Base-by-base conservation (phyloP, 2,329 filamentous ascomycete species). In the Diaporthe batatas region DNA sequence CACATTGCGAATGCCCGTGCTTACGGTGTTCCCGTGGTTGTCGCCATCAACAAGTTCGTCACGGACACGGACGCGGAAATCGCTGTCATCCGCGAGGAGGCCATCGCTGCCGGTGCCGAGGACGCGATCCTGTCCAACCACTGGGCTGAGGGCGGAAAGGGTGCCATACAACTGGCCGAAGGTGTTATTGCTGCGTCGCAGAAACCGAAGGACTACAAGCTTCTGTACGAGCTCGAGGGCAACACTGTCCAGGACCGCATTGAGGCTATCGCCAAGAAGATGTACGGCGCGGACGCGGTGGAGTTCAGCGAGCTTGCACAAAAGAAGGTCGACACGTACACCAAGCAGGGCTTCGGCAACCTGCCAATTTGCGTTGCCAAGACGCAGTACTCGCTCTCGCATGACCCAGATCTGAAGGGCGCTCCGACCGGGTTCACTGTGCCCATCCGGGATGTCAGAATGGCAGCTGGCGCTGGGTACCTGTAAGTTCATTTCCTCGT, bases 281-380 rank as follows among this genome's bases (percentile, higher is more conserved):
- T 99, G 95, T 99, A 99, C 80, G 96, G 96, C 73, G 96, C 96
- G 14, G 91, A 88, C 5, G 91, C 90, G 73, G 95, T 98, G 74
- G 94, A 98, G 84, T 96, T 99, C 84, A 97, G 93, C 81, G 95
- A 98, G 82, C 88, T 96, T 68, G 96, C 96, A 0, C 94, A 97
- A 86, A 94, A 95, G 86, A 98, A 99, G 90, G 93, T 98, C 76
- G 95, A 98, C 81, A 95, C 92, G 10, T 99, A 98, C 84, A 95
- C 93, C 42, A 91, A 91, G 81, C 96, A 98, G 83, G 96, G 96
- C 58, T 97, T 96, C 79, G 93, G 93, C 29, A 94, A 98, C 82
- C 86, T 99, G 76, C 96, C 96, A 47, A 98, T 98, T 80, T 99
- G 96, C 82, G 90, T 98, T 76, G 96, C 96, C 75, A 99, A 99